These are phyloP conservation scores for Aspergillus versicolor DNA, from an alignment of 2,329 filamentous ascomycete species.

Conservation along the genomic window DNA sequence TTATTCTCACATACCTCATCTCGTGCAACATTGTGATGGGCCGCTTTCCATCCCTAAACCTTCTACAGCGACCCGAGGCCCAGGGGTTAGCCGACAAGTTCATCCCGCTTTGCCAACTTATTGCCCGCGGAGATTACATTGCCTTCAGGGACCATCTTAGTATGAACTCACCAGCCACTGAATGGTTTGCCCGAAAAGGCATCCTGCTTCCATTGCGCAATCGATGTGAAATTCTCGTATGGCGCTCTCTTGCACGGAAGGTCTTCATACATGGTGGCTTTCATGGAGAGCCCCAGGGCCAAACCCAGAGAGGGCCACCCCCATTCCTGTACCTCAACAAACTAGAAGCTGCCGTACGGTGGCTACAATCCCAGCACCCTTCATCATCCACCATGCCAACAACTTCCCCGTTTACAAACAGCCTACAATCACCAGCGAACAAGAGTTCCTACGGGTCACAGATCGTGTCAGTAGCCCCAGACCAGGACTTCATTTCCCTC, in stretches of 20 bases:
- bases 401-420: not conserved
- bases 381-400: slow-evolving; percentile 5
- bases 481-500: slow-evolving; percentile 34
- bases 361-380: slow-evolving; percentile 54
- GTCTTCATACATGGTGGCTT: slow-evolving; percentile 76
- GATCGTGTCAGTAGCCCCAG: slow-evolving; percentile 29
- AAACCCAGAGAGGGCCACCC: slow-evolving; percentile 53
- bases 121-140: slow-evolving; percentile 72
- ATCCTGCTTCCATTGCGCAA: slow-evolving; percentile 74
- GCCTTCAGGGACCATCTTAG: slow-evolving; percentile 70
- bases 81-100: slow-evolving; percentile 65
- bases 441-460: slow-evolving; percentile 25
- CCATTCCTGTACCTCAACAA: slow-evolving; percentile 73
- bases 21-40: slow-evolving; percentile 81
- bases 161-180: slow-evolving; percentile 51
- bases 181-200: slow-evolving; percentile 74
- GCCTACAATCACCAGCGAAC: not conserved
- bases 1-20: slow-evolving; percentile 81
- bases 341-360: slow-evolving; percentile 63
- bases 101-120: slow-evolving; percentile 68
- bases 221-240: slow-evolving; percentile 76
- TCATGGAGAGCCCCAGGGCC: slow-evolving; percentile 52
- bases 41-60: slow-evolving; percentile 68
- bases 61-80: slow-evolving; percentile 72
- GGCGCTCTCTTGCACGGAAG: slow-evolving; percentile 76